phyloP scores from a whole-genome alignment of 139 green algal genomes.

The Picochlorum sp. region DNA sequence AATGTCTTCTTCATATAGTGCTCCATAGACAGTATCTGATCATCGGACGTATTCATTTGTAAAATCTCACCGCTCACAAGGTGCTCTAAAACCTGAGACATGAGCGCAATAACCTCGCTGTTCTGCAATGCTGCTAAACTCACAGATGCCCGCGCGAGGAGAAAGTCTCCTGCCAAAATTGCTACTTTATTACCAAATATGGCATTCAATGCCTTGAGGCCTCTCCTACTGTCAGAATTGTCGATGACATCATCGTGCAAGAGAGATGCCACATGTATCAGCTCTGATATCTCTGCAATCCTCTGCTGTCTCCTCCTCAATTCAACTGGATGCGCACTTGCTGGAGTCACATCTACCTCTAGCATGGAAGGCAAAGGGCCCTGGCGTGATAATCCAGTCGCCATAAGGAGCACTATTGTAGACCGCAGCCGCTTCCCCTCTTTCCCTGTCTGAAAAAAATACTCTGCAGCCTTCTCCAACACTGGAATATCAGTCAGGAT shows the following conservation, averaged over 20 bases:
- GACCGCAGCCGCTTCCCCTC: constrained; percentile 89
- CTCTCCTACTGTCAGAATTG: constrained; percentile 70
- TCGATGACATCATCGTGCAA: constrained; percentile 98
- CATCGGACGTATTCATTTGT: constrained; percentile 77
- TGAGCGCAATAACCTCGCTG: constrained; percentile 76
- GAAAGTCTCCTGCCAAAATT: constrained; percentile 96
- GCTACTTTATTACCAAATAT: constrained; percentile 82
- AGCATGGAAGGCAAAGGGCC: constrained; percentile 33
- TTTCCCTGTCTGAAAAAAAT: constrained; percentile 79
- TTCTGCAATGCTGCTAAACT: constrained; percentile 82
- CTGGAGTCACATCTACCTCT: constrained; percentile 48
- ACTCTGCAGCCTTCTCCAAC: constrained; percentile 68
- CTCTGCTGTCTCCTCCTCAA: constrained; percentile 77
- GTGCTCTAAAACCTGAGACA: constrained; percentile 88
- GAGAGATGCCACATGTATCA: constrained; percentile 91
- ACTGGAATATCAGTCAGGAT: constrained; percentile 74
- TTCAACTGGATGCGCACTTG: constrained; percentile 44
- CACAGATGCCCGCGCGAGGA: constrained; percentile 88
- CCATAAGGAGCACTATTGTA: constrained; percentile 81
- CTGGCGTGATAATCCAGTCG: constrained; percentile 52
- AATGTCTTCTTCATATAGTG: constrained; percentile 90
- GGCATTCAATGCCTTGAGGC: constrained; percentile 74
- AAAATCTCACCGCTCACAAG: constrained; percentile 95
- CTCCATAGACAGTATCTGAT: constrained; percentile 65
- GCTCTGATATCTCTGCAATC: constrained; percentile 93